Evolutionary conservation across 2,329 filamentous ascomycete species (phyloP), one percentile per base, ranked within the genome.

Genomic region (Exophiala oligosperma): DNA sequence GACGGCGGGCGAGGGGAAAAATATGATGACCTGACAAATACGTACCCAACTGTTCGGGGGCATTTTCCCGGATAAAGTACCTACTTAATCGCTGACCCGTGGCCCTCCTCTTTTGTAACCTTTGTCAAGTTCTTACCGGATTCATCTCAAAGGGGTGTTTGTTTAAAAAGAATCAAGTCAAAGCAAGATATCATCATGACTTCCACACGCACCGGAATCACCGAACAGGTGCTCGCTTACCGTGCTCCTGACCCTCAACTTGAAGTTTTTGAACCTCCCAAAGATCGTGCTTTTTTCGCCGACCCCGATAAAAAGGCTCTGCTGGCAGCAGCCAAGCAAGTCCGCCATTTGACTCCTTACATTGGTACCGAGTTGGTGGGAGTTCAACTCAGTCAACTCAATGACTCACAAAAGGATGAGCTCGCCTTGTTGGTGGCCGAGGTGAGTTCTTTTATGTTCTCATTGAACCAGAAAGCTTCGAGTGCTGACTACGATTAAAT

Each of bases 371-470:
- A 76, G 23, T 56, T 79, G 32, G 69, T 74, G 56, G 75, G 74
- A 24, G 67, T 82, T 37, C 80, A 82, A 57, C 66, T 82, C 54
- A 79, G 72, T 67, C 69, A 76, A 40, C 73, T 82, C 6, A 76
- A 74, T 1, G 73, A 77, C 43, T 69, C 74, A 5, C 77, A 77
- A 47, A 79, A 80, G 54, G 78, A 82, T 56, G 79, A 81, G 64
- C 75, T 82, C 9, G 79, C 78, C 1, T 83, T 87, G 23, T 85
- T 88, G 62, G 87, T 92, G 9, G 86, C 90, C 9, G 81, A 91
- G 77, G 81, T 14, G 73, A 11, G n/a, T 79, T 12, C 76, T 77
- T 26, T 79, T 80, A 68, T 76, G 77, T 23, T 17, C 17, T 17
- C 72, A 79, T 35, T 77, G 80, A 73, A 80, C 21, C 17, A 40